phyloP scores from a whole-genome alignment of 2,329 filamentous ascomycete genomes.

The Pestalotiopsis sp. region DNA sequence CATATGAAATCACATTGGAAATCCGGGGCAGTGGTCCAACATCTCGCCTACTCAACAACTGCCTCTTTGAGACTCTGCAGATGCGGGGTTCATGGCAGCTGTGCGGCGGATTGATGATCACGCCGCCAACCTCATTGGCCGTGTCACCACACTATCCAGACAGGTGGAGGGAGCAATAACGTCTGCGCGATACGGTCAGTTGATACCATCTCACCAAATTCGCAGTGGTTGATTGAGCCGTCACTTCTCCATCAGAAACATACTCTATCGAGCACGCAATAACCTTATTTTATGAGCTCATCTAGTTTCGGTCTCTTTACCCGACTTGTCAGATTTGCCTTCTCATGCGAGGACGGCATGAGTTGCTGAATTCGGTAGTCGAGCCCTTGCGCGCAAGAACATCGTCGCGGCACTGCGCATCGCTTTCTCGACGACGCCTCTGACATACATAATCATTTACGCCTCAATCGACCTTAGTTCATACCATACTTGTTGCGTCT shows the following conservation, averaged over 20 bases:
- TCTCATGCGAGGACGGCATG: constrained; percentile 1
- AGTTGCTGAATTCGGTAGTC: constrained; percentile 5
- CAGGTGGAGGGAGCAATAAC: neutral
- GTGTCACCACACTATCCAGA: constrained; percentile 1
- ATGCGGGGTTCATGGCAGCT: constrained; percentile 7
- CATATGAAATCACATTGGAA: neutral
- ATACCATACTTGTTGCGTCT: neutral
- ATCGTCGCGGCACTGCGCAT: neutral
- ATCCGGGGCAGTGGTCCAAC: constrained; percentile 7
- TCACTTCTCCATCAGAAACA: neutral
- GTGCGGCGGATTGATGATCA: constrained; percentile 1
- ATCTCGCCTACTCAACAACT: constrained; percentile 5
- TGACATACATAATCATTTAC: neutral
- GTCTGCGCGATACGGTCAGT: neutral
- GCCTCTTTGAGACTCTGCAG: constrained; percentile 7
- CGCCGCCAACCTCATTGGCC: neutral
- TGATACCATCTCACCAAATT: neutral
- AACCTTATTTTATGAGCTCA: neutral
- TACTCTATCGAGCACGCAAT: constrained; percentile 10
- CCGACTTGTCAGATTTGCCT: neutral
- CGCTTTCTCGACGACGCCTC: neutral
- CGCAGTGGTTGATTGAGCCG: neutral
- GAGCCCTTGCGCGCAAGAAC: neutral
- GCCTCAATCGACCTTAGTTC: neutral
- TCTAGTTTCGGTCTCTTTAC: neutral